Evolutionary conservation across 129 eudicot genomes (phyloP).

Genomic region (Flaveria ramosissima): DNA sequence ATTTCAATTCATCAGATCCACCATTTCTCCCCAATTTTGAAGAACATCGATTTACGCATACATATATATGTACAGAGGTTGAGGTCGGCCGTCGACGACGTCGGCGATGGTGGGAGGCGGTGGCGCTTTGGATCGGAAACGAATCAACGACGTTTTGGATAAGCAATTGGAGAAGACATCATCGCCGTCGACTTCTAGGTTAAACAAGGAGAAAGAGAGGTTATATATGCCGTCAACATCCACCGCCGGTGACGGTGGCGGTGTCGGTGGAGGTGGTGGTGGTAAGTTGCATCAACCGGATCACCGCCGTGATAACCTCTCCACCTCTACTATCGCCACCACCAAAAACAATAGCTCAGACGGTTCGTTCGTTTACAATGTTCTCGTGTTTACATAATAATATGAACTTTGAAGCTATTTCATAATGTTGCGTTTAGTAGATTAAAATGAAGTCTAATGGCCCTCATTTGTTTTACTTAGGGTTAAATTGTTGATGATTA

Average conservation of each 20-base stretch:
- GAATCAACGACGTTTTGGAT: slow-evolving; percentile 57
- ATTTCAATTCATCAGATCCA: slow-evolving; percentile 9
- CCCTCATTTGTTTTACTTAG: too few species aligned
- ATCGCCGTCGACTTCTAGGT: slow-evolving; percentile 48
- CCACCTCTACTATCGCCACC: slow-evolving; percentile 15
- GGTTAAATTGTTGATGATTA: background rate
- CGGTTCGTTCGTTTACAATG: background rate
- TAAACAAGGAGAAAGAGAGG: slow-evolving; percentile 12
- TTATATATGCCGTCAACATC: slow-evolving; percentile 12
- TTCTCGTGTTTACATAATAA: background rate
- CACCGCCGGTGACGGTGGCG: slow-evolving; percentile 1
- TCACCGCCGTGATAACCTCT: slow-evolving; percentile 9
- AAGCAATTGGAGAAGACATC: slow-evolving; percentile 52
- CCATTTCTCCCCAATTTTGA: background rate
- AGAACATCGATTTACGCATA: background rate
- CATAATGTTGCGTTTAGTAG: background rate
- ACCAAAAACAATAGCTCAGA: slow-evolving; percentile 5
- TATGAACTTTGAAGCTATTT: background rate
- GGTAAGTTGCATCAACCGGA: slow-evolving; percentile 9
- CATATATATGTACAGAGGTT: background rate
- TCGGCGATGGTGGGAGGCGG: slow-evolving; percentile 22
- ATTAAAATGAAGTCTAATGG: background rate
- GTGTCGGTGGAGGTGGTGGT: background rate
- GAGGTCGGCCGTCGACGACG: background rate
- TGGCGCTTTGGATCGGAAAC: slow-evolving; percentile 46